Base-by-base conservation (phyloP, 2,329 filamentous ascomycete species). In the Neofusicoccum ribis region DNA sequence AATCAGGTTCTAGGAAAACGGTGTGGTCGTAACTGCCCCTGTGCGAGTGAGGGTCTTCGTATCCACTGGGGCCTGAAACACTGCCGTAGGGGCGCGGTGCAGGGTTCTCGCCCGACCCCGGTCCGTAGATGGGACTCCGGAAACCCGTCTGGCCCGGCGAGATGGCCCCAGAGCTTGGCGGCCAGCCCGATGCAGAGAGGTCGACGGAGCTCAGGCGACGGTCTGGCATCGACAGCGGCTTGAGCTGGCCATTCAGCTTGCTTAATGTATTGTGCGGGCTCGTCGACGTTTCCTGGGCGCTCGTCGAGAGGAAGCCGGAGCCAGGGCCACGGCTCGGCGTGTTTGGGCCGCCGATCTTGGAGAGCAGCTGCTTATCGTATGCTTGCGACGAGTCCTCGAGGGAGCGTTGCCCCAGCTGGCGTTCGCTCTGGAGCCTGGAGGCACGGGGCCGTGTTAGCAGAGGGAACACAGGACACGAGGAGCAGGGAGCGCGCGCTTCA, bases 21-120 rank as follows among this genome's bases (percentile, higher is more conserved):
- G 82, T 81, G 59, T 86, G 85, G 68, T 90, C 88, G 77, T 88
- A 88, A 72, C 86, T 88, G 52, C 86, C 85, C 65, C 86, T 81
- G 66, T 86, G 84, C 15, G 82, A 84, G 36, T 79, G 78, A 47
- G 75, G 74, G 64, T 86, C 85, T 65, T 88, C 85, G 36, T 76
- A 67, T 36, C 71, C 73, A 65, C 80, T 76, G 23, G 79, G 76
- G 2, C 80, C 80, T 12, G 83, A 83, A 66, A 80, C 79, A 69
- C 80, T 82, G 44, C 79, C 79, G 67, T 83, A 83, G 27, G 82
- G 81, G 67, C 81, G 77, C 23, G 31, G 54, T 69, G 50, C 73
- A 62, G 71, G 17, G 71, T 65, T 65, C 58, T 64, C 63, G 54
- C 52, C 65, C 43, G 70, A 70, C 41, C 64, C 69, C 9, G 72